Evolutionary conservation across 2,329 filamentous ascomycete species (phyloP), one percentile per base, ranked within the genome.

Genomic region (Aspergillus quadricinctus): DNA sequence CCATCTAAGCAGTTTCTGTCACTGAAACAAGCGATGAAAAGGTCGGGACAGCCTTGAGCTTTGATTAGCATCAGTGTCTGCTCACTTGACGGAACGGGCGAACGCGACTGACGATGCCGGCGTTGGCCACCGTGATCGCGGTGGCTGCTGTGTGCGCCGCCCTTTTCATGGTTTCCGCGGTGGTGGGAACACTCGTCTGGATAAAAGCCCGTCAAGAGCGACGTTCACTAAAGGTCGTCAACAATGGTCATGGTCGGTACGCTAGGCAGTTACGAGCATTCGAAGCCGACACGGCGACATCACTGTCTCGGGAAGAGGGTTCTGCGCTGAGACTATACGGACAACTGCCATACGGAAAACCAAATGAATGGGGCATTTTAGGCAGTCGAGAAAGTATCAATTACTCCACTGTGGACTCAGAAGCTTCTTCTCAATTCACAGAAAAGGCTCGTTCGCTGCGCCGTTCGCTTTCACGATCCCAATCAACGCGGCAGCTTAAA

Each of bases 311-410:
- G n/a, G 60, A 69, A 48, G 70, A 74, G 57, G 70, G 68, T 27
- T 68, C 61, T 37, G 61, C 63, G 1, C 59, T 73, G 17, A 59
- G 66, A 54, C 66, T 66, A 27, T 66, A 74, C 59, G 71, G 71
- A 10, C 68, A 72, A 37, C 61, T 72, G 11, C 70, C 70, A 19
- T 72, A 70, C 50, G 69, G 68, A 6, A 68, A 66, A 48, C 70
- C 71, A 23, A 62, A 56, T 6, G 72, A 74, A 66, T 74, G 72
- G 72, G 70, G 69, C 17, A 59, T 69, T 17, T 48, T 73, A 19
- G 61, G 64, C 3, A 74, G 72, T 5, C 62, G 65, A 25, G 72
- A 74, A 48, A 70, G 62, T 29, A 53, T 74, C 6, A 49, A 61
- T 31, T 63, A 54, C 8, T 48, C 57, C 1, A 61, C 64, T 27